Base-by-base conservation (phyloP, 73 alveolate species). In the Blepharisma stoltei region DNA sequence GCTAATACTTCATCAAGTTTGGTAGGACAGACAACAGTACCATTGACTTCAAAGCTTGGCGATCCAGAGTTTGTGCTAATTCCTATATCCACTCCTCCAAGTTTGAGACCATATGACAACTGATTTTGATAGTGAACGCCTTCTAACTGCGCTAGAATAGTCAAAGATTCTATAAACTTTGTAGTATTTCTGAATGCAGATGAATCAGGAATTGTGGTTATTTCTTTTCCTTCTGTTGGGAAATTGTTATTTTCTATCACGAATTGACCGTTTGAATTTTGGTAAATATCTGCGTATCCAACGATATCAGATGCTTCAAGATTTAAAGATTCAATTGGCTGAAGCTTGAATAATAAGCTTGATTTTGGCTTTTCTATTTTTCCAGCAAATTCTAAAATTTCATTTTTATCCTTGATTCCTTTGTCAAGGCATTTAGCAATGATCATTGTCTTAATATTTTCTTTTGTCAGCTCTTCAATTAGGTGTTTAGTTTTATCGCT, bases 211-310 rank as follows among this genome's bases (percentile, higher is more conserved):
- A 6, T 55, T 21, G 9, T 37, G 7, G 71, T 7, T 7, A 55
- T 55, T 55, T 55, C 71, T 55, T 55, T 55, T 14, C 43, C 44
- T 9, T 8, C 18, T 7, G 25, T 9, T 8, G 7, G 44, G 43
- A 7, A 7, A 9, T 6, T 37, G 6, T 21, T 8, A 37, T 55
- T 55, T 7, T 9, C 43, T 7, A 55, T 55, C 6, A 55, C 71
- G 25, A 55, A 55, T 7, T 55, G 71, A 7, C 44, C 7, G 44
- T 7, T 55, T 8, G 71, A 55, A 55, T 55, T 55, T 21, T 55
- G 71, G 71, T 55, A 55, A 55, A 55, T 55, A 6, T 55, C 71
- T 7, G 71, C 71, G 8, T 8, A 7, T 7, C 71, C 71, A 9
- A 37, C 6, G 41, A 20, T 7, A 20, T 55, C 71, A 14, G n/a